Evolutionary conservation across 2,329 filamentous ascomycete genomes (phyloP).

Genomic region (Didymella sp.): DNA sequence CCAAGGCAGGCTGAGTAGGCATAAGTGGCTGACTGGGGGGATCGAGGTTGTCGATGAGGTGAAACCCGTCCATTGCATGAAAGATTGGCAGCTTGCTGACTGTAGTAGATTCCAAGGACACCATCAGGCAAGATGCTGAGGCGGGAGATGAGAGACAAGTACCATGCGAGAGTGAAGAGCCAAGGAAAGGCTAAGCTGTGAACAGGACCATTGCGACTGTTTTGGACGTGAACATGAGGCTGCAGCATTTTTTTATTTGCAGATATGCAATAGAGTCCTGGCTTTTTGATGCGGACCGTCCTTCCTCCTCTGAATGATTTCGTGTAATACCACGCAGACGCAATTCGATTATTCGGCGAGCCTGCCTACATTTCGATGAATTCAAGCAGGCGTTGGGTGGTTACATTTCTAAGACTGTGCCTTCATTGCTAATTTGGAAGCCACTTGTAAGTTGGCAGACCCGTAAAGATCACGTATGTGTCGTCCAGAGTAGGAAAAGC

Average conservation of each 20-base stretch:
- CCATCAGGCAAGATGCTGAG: conserved; percentile 42
- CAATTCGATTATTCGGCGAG: too few relatives aligned
- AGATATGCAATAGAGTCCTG: too few relatives aligned
- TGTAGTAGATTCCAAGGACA: conserved; percentile 35
- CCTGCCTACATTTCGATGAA: too few relatives aligned
- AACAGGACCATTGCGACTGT: not conserved
- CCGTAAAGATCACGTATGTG: too few relatives aligned
- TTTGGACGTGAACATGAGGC: not conserved
- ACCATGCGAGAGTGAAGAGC: conserved; percentile 33
- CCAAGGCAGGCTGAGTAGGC: conserved; percentile 30
- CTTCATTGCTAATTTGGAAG: too few relatives aligned
- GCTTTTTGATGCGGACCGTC: too few relatives aligned
- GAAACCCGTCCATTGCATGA: conserved; percentile 3
- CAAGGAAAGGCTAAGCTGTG: conserved; percentile 31
- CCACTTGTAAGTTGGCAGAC: too few relatives aligned
- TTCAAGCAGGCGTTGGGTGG: too few relatives aligned
- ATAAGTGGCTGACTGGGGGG: conserved; percentile 43
- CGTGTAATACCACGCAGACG: too few relatives aligned
- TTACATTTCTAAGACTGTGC: too few relatives aligned
- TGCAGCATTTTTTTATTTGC: too few relatives aligned
- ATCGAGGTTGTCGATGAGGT: conserved; percentile 41
- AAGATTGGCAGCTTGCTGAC: not conserved
- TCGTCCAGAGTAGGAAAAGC: not conserved
- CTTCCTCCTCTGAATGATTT: too few relatives aligned
- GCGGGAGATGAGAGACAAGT: conserved; percentile 39